These are phyloP conservation scores for Leccinellum luteum DNA, from an alignment of 768 basidiomycete genomes.

Conservation along the genomic window DNA sequence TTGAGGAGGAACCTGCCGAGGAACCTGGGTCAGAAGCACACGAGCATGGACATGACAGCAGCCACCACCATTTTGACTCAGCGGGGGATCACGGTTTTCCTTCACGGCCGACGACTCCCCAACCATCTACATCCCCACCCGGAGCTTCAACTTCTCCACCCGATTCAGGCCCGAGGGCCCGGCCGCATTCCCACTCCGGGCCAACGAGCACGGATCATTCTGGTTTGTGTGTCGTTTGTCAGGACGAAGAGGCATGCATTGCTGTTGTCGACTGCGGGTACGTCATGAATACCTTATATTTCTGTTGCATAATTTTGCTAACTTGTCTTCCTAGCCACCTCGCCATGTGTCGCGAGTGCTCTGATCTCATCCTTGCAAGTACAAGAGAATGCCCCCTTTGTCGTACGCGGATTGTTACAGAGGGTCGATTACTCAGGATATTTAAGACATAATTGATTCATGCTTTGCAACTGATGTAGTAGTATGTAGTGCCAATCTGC, in stretches of 20 bases:
- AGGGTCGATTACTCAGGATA: constrained; percentile 75
- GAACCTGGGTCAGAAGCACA: constrained; percentile 17
- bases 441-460: constrained; percentile 44
- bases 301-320: neutral
- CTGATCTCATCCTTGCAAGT: constrained; percentile 74
- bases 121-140: constrained; percentile 17
- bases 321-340: constrained; percentile 55
- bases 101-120: constrained; percentile 14
- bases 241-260: constrained; percentile 92
- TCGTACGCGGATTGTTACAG: constrained; percentile 83
- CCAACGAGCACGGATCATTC: constrained; percentile 48
- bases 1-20: constrained; percentile 13
- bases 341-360: constrained; percentile 73
- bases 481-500: neutral
- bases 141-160: constrained; percentile 29
- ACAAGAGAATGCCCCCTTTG: constrained; percentile 90
- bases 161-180: constrained; percentile 36
- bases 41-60: constrained; percentile 4
- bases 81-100: neutral
- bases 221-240: constrained; percentile 88
- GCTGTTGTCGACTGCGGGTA: constrained; percentile 95
- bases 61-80: constrained; percentile 2
- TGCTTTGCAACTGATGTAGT: neutral
- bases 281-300: constrained; percentile 27
- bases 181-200: constrained; percentile 28